Base-by-base conservation (phyloP, 768 basidiomycete genomes). In the Sistotremastrum suecicum region DNA sequence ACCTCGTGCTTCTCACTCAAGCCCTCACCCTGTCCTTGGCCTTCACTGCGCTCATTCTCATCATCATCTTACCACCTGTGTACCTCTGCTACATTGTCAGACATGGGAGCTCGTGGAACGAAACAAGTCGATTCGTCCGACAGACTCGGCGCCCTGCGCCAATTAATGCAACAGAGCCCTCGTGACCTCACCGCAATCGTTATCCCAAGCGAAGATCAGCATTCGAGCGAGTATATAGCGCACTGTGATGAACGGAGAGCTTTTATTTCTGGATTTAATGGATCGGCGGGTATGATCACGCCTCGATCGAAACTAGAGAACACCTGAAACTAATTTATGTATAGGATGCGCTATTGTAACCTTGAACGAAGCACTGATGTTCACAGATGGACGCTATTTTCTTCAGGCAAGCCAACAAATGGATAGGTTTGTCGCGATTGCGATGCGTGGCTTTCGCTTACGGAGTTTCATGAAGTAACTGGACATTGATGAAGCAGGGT, bases 341-440 rank as follows among this genome's bases (percentile, higher is more conserved):
- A 56, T 44, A 81, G 85, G 87, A 39, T 83, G 77, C 48, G 91
- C 88, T 2, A 59, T 92, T 38, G 67, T 94, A 28, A 85, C 86
- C 0, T 57, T 64, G 41, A 66, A 79, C 31, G 66, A 76, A 3
- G 92, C 91, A 0, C 78, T 70, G 50, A 69, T 95, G 42, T 98
- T 94, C 65, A 98, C 94, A 2, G 94, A 99, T 66, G 95, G 94
- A 3, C 67, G 94, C 39, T 99, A 99, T 58, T 95, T 85, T 57
- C 65, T 97, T 33, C 94, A 99, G 63, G 95, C 95, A 0, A 76
- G 73, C 49, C 75, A 90, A 51, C 88, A 99, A 62, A 66, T 99
- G 52, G 89, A 92, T 60, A 50, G 71, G 88, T 86, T 53, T 59
- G 77, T 39, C 20, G 5, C 3, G 5, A 20, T 37, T 29, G n/a